Evolutionary conservation across 495 filamentous ascomycete species (phyloP), one percentile per base, ranked within the genome.

Genomic region (Penicillium paradoxum): DNA sequence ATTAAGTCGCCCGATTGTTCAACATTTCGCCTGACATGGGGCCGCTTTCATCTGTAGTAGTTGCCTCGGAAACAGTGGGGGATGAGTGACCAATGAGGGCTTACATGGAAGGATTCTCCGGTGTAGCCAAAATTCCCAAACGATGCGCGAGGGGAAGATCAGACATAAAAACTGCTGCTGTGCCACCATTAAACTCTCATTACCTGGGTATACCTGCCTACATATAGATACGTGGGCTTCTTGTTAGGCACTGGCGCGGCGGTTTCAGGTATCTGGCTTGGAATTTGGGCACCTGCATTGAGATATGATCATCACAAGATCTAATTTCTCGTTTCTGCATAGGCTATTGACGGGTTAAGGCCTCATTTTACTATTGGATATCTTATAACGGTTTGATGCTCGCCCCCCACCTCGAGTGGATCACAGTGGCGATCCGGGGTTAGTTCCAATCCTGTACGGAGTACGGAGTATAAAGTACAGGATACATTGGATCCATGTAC

Each of bases 11-110:
- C 1, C 83, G 82, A 57, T 76, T 78, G 8, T 92, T 95, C 62
- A 75, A 81, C 24, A 47, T 92, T 41, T 87, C 90, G 30, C 58
- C 64, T 50, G 84, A 87, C 51, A 82, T 85, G 57, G n/a, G 78
- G 77, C 33, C 74, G 74, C 39, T 95, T 96, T 60, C 95, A 95
- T 70, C 58, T 95, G 52, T 69, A 83, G 61, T 78, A 89, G 52
- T 69, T 96, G 51, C 89, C 78, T 3, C 78, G 83, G 45, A 91
- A 96, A 62, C 68, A 96, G 53, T 69, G 55, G 51, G 69, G 59
- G 6, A 66, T 65, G 44, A 68, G 66, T 10, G 48, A 59, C 49
- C 43, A 54, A 62, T 68, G 52, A 63, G 34, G 14, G 15, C 17
- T n/a, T 0, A 24, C 8, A 17, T 32, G 14, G 17, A 33, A 53